These are phyloP conservation scores for Cutaneotrichosporon sp. DNA, from an alignment of 1,284 basidiomycete genomes.

Conservation along the genomic window DNA sequence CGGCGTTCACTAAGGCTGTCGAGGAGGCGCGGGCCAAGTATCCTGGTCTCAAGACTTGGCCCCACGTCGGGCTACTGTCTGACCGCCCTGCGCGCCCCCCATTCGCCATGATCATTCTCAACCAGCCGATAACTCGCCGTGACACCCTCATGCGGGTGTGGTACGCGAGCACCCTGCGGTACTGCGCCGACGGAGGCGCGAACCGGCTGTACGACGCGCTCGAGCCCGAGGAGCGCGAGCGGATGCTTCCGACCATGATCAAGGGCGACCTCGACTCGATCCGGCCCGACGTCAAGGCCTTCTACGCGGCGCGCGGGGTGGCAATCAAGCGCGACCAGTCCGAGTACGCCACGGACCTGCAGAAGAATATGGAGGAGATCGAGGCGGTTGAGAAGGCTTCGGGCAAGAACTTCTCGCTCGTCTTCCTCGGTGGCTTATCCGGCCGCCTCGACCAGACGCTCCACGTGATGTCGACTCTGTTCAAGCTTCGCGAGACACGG, in stretches of 20 bases:
- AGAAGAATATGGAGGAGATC: constrained; percentile 79
- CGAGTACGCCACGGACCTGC: constrained; percentile 88
- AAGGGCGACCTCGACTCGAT: constrained; percentile 94
- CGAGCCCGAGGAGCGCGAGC: constrained; percentile 38
- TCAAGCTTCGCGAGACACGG: constrained; percentile 71
- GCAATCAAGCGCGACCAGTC: constrained; percentile 66
- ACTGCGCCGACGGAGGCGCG: constrained; percentile 92
- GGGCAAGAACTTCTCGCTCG: constrained; percentile 61
- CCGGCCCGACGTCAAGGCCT: constrained; percentile 68
- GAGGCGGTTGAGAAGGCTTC: constrained; percentile 59
- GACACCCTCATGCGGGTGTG: constrained; percentile 69
- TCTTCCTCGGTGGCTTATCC: constrained; percentile 84
- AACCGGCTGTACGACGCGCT: constrained; percentile 78
- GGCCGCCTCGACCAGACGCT: constrained; percentile 94
- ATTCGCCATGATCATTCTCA: constrained; percentile 76
- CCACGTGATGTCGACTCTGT: constrained; percentile 81
- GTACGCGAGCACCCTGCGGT: constrained; percentile 58
- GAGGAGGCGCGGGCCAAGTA: constrained; percentile 15
- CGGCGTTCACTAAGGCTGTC: constrained; percentile 9
- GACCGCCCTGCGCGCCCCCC: constrained; percentile 15
- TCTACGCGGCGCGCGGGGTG: constrained; percentile 72
- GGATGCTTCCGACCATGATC: constrained; percentile 76
- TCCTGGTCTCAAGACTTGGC: constrained; percentile 22
- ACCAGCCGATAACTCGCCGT: constrained; percentile 72
- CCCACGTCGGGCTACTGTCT: constrained; percentile 9